Percentiles rank a stretch among this genome's conserved stretches.
These are phyloP conservation scores for Apophysomyces ossiformis DNA, from an alignment of 371 early-diverging fungal species.

Conservation along the genomic window DNA sequence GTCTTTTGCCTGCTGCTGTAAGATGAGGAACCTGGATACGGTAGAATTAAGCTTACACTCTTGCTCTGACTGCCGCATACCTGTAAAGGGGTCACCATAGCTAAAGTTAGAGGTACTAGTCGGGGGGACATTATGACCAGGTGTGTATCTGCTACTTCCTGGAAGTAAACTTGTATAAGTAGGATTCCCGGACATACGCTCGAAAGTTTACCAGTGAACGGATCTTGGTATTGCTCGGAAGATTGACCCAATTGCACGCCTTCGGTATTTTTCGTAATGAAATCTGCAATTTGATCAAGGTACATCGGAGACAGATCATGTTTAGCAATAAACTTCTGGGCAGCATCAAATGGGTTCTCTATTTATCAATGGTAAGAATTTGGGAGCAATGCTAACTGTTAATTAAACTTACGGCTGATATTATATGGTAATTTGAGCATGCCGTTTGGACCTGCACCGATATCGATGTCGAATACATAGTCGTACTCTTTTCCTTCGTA, in stretches of 20 bases:
- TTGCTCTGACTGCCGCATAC: slow-evolving; percentile 15
- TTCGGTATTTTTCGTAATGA: slow-evolving; percentile 88
- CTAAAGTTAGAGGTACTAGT: slow-evolving; percentile 15
- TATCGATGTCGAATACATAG: slow-evolving; percentile 97
- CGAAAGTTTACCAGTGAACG: slow-evolving; percentile 57
- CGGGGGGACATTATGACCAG: slow-evolving; percentile 23
- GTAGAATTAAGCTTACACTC: neutral
- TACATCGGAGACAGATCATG: slow-evolving; percentile 83
- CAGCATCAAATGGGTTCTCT: slow-evolving; percentile 95
- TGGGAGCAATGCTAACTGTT: neutral
- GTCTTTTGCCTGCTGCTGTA: slow-evolving; percentile 2
- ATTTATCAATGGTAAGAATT: neutral
- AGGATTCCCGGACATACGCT: neutral
- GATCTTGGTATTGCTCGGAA: slow-evolving; percentile 63
- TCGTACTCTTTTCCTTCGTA: slow-evolving; percentile 94
- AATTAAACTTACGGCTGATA: slow-evolving; percentile 56
- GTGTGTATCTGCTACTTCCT: slow-evolving; percentile 58
- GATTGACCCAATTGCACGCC: slow-evolving; percentile 57
- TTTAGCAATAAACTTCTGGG: slow-evolving; percentile 85
- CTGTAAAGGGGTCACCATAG: slow-evolving; percentile 56
- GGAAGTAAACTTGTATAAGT: slow-evolving; percentile 15
- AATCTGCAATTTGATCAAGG: slow-evolving; percentile 92
- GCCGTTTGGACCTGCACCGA: slow-evolving; percentile 76
- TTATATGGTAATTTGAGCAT: slow-evolving; percentile 95
- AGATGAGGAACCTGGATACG: slow-evolving; percentile 13